Evolutionary conservation across 441 rosid species (phyloP), one percentile per base, ranked within the genome.

Genomic region (Jatropha podagrica): DNA sequence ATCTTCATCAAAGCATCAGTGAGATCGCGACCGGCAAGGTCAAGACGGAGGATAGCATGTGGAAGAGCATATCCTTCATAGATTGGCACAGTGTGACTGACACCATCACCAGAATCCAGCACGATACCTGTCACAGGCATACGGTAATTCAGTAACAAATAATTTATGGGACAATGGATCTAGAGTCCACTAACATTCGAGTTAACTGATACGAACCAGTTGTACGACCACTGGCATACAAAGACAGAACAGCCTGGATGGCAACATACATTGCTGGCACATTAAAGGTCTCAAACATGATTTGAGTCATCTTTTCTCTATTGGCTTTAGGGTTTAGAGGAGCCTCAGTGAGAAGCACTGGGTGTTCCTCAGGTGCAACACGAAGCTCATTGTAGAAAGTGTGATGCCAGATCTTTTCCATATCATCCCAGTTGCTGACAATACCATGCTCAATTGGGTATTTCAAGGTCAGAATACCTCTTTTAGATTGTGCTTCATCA

Each of bases 21-120:
- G 32, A 90, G 90, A 76, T 89, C 93, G 74, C 90, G 91, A 46
- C 94, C 94, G 52, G 94, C 94, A 49, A 88, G 92, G 65, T 90
- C 92, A 38, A 90, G 77, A 74, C 92, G 91, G 20, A 88, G 94
- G 75, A 90, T 88, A 32, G 94, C 94, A 69, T 90, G 94, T 15
- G 94, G 94, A 6, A 90, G 88, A 37, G 93, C 90, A 83, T 87
- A 90, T 2, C 94, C 94, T 78, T 90, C 92, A 23, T 90, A 90
- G 77, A 90, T 90, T 49, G 95, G 95, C 77, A 90, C 95, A 37
- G 95, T 89, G 85, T 90, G 95, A 77, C 86, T 84, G 76, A 90
- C 95, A 84, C 95, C 95, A 85, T 90, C 95, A 83, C 95, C 95
- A 82, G 95, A 90, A 85, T 90, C 95, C 73, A 90, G 79, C 77